Percentiles rank a stretch among this genome's conserved stretches.
Conservation (phyloP, 495 filamentous ascomycete genomes). For the Neurospora intermedia region DNA sequence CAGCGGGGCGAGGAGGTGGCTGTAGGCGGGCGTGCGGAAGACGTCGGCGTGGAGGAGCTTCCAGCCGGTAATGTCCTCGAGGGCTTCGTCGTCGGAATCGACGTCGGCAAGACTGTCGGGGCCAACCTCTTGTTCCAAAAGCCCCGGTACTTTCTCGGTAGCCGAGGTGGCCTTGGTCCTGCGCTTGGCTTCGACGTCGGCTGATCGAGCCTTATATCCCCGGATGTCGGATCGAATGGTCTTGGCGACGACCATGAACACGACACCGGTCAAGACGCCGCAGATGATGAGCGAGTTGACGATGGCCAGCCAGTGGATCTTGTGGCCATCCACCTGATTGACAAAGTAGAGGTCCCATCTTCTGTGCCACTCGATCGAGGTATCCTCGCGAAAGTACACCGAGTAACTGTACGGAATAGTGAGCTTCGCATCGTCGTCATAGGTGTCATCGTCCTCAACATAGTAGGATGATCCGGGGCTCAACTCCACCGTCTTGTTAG, state of each 20-base stretch:
- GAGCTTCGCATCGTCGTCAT: slow-evolving; percentile 58
- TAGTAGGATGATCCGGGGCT: slow-evolving; percentile 47
- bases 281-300: slow-evolving; percentile 84
- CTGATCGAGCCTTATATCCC: slow-evolving; percentile 41
- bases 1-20: slow-evolving; percentile 71
- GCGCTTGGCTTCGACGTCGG: neutral
- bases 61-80: slow-evolving; percentile 87
- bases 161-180: slow-evolving; percentile 40
- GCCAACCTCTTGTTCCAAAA: slow-evolving; percentile 56
- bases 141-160: slow-evolving; percentile 21
- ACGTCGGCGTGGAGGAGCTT: slow-evolving; percentile 91
- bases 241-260: slow-evolving; percentile 75
- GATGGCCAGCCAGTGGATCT: slow-evolving; percentile 88
- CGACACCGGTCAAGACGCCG: slow-evolving; percentile 68
- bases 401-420: slow-evolving; percentile 86
- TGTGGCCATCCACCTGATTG: slow-evolving; percentile 75
- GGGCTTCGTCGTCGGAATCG: slow-evolving; percentile 61
- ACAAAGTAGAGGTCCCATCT: slow-evolving; percentile 93
- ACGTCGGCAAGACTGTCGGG: slow-evolving; percentile 46
- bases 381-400: slow-evolving; percentile 83
- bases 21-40: slow-evolving; percentile 70
- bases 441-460: slow-evolving; percentile 37
- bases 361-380: slow-evolving; percentile 70
- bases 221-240: slow-evolving; percentile 79
- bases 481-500: slow-evolving; percentile 45